A percentile compares a stretch with the other conserved stretches of the same genome.
These are phyloP conservation scores for Odonthalia washingtoniensis DNA, from an alignment of 31 red algal species.

Conservation along the genomic window DNA sequence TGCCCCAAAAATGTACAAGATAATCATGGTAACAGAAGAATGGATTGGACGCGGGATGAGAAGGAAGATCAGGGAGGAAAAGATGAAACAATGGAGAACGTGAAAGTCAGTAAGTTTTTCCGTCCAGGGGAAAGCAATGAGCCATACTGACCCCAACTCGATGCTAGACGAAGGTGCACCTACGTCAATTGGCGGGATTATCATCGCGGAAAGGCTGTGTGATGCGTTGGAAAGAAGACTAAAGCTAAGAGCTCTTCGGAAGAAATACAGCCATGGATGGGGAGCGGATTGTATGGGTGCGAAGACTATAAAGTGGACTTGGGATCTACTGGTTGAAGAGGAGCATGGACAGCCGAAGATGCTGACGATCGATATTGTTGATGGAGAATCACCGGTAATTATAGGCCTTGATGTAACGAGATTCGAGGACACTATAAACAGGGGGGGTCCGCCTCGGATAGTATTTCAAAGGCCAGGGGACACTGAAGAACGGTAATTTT, in stretches of 20 bases:
- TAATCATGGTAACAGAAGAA: not conserved
- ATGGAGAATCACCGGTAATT: not conserved
- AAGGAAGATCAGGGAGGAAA: not conserved
- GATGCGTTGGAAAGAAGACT: not conserved
- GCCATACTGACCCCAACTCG: slow-evolving; percentile 13
- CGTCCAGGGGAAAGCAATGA: not conserved
- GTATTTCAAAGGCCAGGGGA: slow-evolving; percentile 13
- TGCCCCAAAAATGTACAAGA: not conserved
- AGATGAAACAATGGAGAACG: not conserved
- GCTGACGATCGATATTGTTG: slow-evolving; percentile 7
- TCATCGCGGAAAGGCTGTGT: slow-evolving; percentile 2
- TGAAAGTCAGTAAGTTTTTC: slow-evolving; percentile 38
- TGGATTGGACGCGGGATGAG: not conserved
- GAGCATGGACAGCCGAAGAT: not conserved
- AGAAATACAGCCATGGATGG: not conserved
- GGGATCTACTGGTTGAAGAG: slow-evolving; percentile 2
- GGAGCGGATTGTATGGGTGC: slow-evolving; percentile 23
- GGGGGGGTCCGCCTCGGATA: not conserved
- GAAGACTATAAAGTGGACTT: not conserved
- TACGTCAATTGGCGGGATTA: slow-evolving; percentile 16
- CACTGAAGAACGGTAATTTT: not conserved
- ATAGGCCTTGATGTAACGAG: slow-evolving; percentile 4
- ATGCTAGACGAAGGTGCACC: slow-evolving; percentile 37
- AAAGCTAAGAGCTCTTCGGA: not conserved
- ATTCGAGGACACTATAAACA: slow-evolving; percentile 14